phyloP scores from a whole-genome alignment of 148 eudicot species.

The Cornus suecica region DNA sequence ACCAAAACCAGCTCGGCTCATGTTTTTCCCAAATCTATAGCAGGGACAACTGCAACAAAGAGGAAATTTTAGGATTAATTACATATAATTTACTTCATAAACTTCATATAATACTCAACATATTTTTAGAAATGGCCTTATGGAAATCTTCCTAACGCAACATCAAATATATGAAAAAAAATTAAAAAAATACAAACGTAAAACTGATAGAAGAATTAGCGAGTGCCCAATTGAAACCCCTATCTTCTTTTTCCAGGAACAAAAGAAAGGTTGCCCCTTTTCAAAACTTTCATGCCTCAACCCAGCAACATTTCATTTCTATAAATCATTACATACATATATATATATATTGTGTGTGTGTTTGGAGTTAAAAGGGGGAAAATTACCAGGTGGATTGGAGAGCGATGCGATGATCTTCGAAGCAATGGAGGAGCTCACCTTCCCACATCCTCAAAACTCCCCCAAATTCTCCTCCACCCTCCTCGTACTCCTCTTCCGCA shows the following conservation, averaged over 20 bases:
- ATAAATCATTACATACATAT: neutral
- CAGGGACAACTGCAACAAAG: slow-evolving; percentile 90
- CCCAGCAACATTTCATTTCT: neutral
- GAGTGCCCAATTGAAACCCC: neutral
- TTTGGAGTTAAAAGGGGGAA: neutral
- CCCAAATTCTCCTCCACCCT: slow-evolving; percentile 29
- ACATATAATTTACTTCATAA: too few relatives aligned
- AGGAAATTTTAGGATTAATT: too few relatives aligned
- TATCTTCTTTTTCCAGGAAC: neutral
- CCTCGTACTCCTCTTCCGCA: slow-evolving; percentile 17
- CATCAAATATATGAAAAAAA: too few relatives aligned
- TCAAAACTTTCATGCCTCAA: neutral
- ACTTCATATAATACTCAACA: too few relatives aligned
- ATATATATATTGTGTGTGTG: neutral
- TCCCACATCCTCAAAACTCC: slow-evolving; percentile 97
- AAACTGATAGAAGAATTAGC: neutral
- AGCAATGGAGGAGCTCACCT: slow-evolving; percentile 89
- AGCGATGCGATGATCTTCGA: slow-evolving; percentile 69
- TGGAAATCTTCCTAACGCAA: too few relatives aligned
- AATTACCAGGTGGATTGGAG: slow-evolving; percentile 69
- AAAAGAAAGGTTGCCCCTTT: neutral
- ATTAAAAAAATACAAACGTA: too few relatives aligned
- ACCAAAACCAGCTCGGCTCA: slow-evolving; percentile 85
- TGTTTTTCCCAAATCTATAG: slow-evolving; percentile 91
- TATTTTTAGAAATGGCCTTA: too few relatives aligned